Base-by-base conservation (phyloP, 306 rosid genomes). In the Hippophae rhamnoides region DNA sequence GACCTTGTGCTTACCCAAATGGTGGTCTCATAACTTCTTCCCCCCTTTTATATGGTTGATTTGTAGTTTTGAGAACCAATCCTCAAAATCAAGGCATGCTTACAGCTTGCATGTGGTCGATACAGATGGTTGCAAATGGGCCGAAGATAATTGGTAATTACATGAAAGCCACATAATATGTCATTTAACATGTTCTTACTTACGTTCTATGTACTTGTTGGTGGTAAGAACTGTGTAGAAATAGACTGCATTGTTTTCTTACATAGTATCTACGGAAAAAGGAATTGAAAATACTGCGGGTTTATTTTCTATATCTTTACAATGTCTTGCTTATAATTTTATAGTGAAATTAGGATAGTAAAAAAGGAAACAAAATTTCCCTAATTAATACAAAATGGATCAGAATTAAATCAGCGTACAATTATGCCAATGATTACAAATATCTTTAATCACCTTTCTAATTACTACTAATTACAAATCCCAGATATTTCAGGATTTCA, bases 41-140 rank as follows among this genome's bases (percentile, higher is more conserved):
- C 59, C 10, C 41, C 7, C 38, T 69, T 57, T 58, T 61, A 13
- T 65, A 40, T 70, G 38, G 45, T 54, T 67, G 73, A 58, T 72
- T 74, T 66, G 11, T 78, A 92, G 98, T 73, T 85, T 87, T 53
- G 98, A 92, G 84, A 92, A 92, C 73, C 85, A 76, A 63, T 92
- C 98, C 66, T 54, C 78, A 26, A 87, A 85, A 78, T 92, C 98
- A 58, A 87, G 98, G 76, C 98, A 92, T 68, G 98, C 89, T 0
- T 92, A 85, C 76, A 87, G 95, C 78, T 62, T 83, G 74, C 98
- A 92, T 47, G 80, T 83, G 67, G 92, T 92, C 56, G 98, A 92
- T 72, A 79, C 95, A 6, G 83, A 70, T 72, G 92, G 95, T 83
- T 92, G 98, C 82, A 72, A 66, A 76, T 92, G 98, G 98, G 89